These are phyloP conservation scores for Hanseniaspora occidentalis DNA, from an alignment of 805 yeast genomes.

Conservation along the genomic window DNA sequence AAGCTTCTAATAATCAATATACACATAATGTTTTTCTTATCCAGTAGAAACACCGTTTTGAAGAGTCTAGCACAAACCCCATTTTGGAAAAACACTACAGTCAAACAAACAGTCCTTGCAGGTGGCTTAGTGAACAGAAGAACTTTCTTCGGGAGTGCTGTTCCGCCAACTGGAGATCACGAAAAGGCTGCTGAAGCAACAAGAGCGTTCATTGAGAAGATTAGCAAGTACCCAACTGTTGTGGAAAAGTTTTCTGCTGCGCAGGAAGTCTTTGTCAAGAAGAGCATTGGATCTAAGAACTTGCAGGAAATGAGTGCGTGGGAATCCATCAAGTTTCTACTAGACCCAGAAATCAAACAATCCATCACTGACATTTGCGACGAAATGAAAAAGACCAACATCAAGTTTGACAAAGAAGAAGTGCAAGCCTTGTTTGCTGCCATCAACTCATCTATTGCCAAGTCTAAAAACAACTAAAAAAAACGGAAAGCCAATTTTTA, in stretches of 20 bases:
- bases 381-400: constrained; percentile 18
- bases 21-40: not conserved
- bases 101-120: no score
- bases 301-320: constrained; percentile 11
- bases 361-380: constrained; percentile 16
- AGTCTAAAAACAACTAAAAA: not conserved
- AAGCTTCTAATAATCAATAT: no score
- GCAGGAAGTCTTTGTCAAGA: constrained; percentile 14
- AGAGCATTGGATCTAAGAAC: constrained; percentile 11
- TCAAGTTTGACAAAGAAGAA: constrained; percentile 18
- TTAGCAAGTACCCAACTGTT: constrained; percentile 13
- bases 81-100: no score
- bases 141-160: not conserved
- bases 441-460: not conserved
- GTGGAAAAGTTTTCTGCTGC: constrained; percentile 12
- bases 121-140: no score
- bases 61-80: no score
- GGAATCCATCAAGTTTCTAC: constrained; percentile 18
- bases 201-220: constrained; percentile 9
- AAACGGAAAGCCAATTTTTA: no score
- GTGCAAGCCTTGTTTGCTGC: constrained; percentile 12
- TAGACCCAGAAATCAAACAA: constrained; percentile 16
- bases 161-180: constrained; percentile 6
- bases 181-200: not conserved
- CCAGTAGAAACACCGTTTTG: not conserved